Base-by-base conservation (phyloP, 306 rosid genomes). In the Dalbergia oliveri region DNA sequence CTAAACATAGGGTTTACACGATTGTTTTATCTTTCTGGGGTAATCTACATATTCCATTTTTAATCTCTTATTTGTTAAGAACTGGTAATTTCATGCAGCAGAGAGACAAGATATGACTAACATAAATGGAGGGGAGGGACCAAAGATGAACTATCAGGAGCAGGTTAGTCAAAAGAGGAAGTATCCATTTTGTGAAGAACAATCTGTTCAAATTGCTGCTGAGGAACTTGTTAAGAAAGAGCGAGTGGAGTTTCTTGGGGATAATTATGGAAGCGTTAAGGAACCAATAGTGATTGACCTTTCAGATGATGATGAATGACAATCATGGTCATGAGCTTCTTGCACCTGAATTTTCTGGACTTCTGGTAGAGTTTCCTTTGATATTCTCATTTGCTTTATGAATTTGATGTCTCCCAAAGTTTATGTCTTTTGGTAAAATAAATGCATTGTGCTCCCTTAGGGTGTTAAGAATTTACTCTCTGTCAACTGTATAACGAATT, bases 151-250 rank as follows among this genome's bases (percentile, higher is more conserved):
- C 69, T 44, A 84, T 83, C 51, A 82, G 75, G 98, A 90, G 66
- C 81, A 80, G 70, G 83, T 76, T 35, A 79, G 78, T 60, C 92
- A 88, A 80, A 95, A 95, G 89, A 87, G 98, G 88, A 95, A 93
- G 87, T 81, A 81, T 87, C 90, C 88, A 71, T 89, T 89, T 13
- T 85, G 94, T 50, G 91, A 91, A 56, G 90, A 81, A 78, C 89
- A 77, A 54, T 85, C 86, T 57, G 89, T 86, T 79, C 85, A 91
- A 76, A 82, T 66, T 58, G 92, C 90, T 76, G 84, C 93, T 19
- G 82, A 83, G 82, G 96, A 90, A 19, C 91, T 88, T 76, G 85
- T 91, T 33, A 91, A 82, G 82, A 90, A 89, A 84, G 88, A 88
- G 37, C 77, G 90, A 7, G 83, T 61, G 5, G 98, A 92, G 82